Evolutionary conservation across 2,329 filamentous ascomycete genomes (phyloP).

Genomic region (Kalmusia sp.): DNA sequence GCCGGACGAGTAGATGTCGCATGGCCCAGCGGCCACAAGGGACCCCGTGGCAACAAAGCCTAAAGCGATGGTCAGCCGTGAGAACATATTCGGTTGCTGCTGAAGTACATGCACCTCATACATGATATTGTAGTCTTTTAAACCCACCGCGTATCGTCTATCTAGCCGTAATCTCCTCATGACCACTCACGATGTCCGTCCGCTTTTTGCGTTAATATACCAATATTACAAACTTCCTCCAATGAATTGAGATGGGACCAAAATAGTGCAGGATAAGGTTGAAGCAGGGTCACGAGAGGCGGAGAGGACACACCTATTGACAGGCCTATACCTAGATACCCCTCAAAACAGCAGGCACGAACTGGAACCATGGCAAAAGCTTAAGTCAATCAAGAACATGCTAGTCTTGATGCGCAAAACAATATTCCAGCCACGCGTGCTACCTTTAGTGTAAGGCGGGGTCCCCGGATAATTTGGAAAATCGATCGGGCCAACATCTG

Average conservation of each 20-base stretch:
- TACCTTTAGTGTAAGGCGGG: neutral
- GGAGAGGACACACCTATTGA: neutral
- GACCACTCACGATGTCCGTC: neutral
- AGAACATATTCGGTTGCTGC: constrained; percentile 13
- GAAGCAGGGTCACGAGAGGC: neutral
- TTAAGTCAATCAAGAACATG: constrained; percentile 1
- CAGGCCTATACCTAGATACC: too few relatives aligned
- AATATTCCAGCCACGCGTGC: neutral
- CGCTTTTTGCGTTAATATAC: neutral
- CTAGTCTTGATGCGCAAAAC: neutral
- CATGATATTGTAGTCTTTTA: neutral
- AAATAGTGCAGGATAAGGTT: neutral
- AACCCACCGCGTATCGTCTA: neutral
- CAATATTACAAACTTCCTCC: constrained; percentile 4
- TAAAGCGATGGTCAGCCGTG: constrained; percentile 17
- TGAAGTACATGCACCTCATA: neutral
- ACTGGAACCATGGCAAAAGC: neutral
- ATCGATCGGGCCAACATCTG: neutral
- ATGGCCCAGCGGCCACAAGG: constrained; percentile 62
- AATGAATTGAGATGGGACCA: neutral
- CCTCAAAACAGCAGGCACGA: neutral
- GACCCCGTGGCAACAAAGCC: constrained; percentile 18
- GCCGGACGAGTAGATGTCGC: constrained; percentile 66
- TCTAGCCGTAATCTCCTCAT: neutral
- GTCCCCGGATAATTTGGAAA: constrained; percentile 6